phyloP scores from a whole-genome alignment of 2,329 filamentous ascomycete genomes.

The Mariannaea elegans region DNA sequence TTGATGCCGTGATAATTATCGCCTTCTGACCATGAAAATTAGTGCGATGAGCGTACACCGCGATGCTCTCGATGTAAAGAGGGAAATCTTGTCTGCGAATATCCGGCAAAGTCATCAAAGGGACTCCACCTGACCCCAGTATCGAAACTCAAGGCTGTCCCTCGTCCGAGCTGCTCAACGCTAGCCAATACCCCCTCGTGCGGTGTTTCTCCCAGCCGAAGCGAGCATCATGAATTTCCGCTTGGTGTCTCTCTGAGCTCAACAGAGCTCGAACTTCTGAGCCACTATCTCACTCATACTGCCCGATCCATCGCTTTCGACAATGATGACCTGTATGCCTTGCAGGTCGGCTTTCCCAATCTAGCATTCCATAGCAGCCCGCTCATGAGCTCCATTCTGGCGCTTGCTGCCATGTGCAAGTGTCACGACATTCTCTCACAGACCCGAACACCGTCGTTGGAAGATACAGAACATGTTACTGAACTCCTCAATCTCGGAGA shows the following conservation, averaged over 20 bases:
- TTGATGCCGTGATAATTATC: accelerated
- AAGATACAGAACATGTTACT: constrained; percentile 11
- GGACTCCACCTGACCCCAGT: not conserved
- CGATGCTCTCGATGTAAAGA: constrained; percentile 29
- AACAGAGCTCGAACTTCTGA: constrained; percentile 48
- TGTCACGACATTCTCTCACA: constrained; percentile 44
- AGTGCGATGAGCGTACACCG: constrained; percentile 32
- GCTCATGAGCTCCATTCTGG: constrained; percentile 53
- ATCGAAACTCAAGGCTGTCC: not conserved
- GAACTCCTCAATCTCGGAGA: constrained; percentile 44
- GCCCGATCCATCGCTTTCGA: constrained; percentile 48
- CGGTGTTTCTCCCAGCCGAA: not conserved
- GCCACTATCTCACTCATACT: constrained; percentile 54
- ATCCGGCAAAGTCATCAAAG: constrained; percentile 6
- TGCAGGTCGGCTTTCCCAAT: constrained; percentile 53
- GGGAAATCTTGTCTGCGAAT: constrained; percentile 25
- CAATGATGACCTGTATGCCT: constrained; percentile 48
- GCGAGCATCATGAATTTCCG: not conserved
- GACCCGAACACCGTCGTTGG: not conserved
- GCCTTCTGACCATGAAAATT: not conserved
- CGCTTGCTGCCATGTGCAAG: constrained; percentile 52
- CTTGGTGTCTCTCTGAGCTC: constrained; percentile 26
- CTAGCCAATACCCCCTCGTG: not conserved
- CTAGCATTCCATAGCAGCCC: constrained; percentile 50
- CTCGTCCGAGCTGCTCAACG: not conserved